A percentile compares a stretch with the other conserved stretches of the same genome.
phyloP scores from a whole-genome alignment of 1,284 basidiomycete genomes.

The Thelephora terrestris region DNA sequence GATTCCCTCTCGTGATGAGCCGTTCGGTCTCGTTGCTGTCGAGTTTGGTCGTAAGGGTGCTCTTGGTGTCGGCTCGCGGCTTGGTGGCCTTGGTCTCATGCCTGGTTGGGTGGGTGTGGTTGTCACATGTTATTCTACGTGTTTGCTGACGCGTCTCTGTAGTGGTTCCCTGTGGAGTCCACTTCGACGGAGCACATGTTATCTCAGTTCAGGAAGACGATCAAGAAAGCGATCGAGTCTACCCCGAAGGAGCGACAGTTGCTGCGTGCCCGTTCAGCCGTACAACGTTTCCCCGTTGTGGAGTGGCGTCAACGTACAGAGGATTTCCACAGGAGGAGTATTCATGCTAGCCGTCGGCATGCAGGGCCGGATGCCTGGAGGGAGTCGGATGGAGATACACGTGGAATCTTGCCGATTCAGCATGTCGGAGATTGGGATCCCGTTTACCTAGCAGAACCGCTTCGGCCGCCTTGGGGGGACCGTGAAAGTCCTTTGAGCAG shows the following conservation, averaged over 20 bases:
- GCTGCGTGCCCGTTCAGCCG: slow-evolving; percentile 82
- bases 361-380: slow-evolving; percentile 77
- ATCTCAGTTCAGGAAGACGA: slow-evolving; percentile 88
- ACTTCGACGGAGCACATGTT: slow-evolving; percentile 87
- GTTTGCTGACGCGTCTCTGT: slow-evolving; percentile 4
- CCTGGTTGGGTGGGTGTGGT: slow-evolving; percentile 77
- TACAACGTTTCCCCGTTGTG: slow-evolving; percentile 92
- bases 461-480: slow-evolving; percentile 52
- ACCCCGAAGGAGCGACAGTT: slow-evolving; percentile 84
- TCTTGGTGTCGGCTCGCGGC: slow-evolving; percentile 83
- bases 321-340: slow-evolving; percentile 85
- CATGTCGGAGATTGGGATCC: slow-evolving; percentile 51
- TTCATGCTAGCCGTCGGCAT: slow-evolving; percentile 54
- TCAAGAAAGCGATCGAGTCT: slow-evolving; percentile 88
- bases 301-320: slow-evolving; percentile 94
- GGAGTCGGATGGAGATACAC: slow-evolving; percentile 56
- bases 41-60: slow-evolving; percentile 94
- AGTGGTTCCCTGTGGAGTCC: slow-evolving; percentile 96
- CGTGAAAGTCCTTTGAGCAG: slow-evolving; percentile 21
- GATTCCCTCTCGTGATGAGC: slow-evolving; percentile 90
- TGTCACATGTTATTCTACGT: not conserved
- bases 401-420: slow-evolving; percentile 28
- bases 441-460: slow-evolving; percentile 35
- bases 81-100: slow-evolving; percentile 92
- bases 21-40: slow-evolving; percentile 89